These are phyloP conservation scores for Suillus variegatus DNA, from an alignment of 768 basidiomycete species.

Conservation along the genomic window DNA sequence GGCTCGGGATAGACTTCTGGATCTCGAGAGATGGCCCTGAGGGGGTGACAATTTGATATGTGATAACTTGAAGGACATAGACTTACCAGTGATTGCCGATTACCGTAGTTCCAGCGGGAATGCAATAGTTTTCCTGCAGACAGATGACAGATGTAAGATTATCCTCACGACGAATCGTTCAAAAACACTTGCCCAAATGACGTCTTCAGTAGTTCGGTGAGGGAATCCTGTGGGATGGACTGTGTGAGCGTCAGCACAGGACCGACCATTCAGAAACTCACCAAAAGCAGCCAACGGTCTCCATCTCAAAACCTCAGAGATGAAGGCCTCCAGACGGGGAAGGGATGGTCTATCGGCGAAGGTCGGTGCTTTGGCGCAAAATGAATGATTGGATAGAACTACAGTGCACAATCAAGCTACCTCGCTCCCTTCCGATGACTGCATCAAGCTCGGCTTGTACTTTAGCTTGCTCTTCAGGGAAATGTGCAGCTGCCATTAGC, in stretches of 20 bases:
- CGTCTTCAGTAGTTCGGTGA: not conserved
- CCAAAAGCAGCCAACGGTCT: not conserved
- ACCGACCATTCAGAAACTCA: not conserved
- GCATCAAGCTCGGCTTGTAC: slow-evolving; percentile 54
- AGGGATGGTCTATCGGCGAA: not conserved
- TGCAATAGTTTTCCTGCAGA: not conserved
- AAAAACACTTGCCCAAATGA: not conserved
- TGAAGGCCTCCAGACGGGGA: not conserved
- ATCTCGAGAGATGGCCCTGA: slow-evolving; percentile 3
- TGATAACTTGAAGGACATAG: not conserved
- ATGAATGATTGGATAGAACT: slow-evolving; percentile 4
- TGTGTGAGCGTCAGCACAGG: not conserved
- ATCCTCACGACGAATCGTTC: not conserved
- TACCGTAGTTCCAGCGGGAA: not conserved
- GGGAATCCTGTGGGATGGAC: not conserved
- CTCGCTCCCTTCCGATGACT: slow-evolving; percentile 42
- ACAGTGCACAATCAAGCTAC: slow-evolving; percentile 1
- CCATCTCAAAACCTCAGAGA: not conserved
- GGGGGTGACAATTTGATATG: not conserved
- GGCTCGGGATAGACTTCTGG: not conserved
- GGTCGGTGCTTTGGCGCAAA: not conserved
- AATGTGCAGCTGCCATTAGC: slow-evolving; percentile 51
- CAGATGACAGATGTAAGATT: not conserved
- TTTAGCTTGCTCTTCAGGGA: slow-evolving; percentile 48
- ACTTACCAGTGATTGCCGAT: not conserved